These are phyloP conservation scores for Misopates orontium DNA, from an alignment of 257 asterid species.

Conservation along the genomic window DNA sequence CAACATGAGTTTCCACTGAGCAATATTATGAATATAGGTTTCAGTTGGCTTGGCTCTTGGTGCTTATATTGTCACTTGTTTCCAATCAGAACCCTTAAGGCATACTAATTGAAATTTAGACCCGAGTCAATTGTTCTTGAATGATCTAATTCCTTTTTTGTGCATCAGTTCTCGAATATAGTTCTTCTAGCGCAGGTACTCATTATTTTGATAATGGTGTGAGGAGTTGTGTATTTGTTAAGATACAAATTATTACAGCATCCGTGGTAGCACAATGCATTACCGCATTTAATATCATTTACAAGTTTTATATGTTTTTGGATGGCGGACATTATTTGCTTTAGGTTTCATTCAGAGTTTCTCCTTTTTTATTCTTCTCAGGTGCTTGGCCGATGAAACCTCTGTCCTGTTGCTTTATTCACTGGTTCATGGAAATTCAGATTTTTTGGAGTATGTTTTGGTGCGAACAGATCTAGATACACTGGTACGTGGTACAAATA, in stretches of 20 bases:
- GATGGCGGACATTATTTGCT: neutral
- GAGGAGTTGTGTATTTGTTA: neutral
- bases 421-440: slow-evolving; percentile 88
- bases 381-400: slow-evolving; percentile 86
- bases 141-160: slow-evolving; percentile 10
- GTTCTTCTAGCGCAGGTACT: slow-evolving; percentile 18
- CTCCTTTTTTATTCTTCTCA: slow-evolving; percentile 29
- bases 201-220: neutral
- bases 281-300: too few species aligned
- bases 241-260: neutral
- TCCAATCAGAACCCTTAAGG: slow-evolving; percentile 17
- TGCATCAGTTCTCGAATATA: slow-evolving; percentile 11
- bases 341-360: neutral
- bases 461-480: slow-evolving; percentile 98
- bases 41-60: slow-evolving; percentile 8
- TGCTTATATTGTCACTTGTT: slow-evolving; percentile 2
- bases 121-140: neutral
- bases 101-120: slow-evolving; percentile 17
- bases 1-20: too few species aligned
- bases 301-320: too few species aligned
- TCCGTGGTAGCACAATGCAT: slow-evolving; percentile 7
- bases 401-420: slow-evolving; percentile 91
- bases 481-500: slow-evolving; percentile 94
- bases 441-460: slow-evolving; percentile 89
- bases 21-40: slow-evolving; percentile 4